These are phyloP conservation scores for Leptomonas seymouri DNA, from an alignment of 208 protist genomes.

Conservation along the genomic window DNA sequence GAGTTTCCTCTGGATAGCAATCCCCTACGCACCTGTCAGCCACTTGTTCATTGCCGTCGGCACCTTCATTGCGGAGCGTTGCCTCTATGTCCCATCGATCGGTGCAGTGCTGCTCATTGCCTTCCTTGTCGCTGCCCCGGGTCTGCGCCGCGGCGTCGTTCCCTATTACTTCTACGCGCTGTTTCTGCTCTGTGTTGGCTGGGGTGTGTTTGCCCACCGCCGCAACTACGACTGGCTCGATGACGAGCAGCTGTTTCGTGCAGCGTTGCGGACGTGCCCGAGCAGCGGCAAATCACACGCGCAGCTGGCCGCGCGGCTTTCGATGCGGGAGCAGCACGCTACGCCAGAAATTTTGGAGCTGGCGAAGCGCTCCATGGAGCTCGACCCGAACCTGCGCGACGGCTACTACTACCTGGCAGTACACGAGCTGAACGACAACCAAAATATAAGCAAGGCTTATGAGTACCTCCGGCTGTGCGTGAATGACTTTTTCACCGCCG, in stretches of 20 bases:
- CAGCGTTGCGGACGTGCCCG: slow-evolving; percentile 47
- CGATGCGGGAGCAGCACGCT: slow-evolving; percentile 19
- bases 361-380: slow-evolving; percentile 27
- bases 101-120: slow-evolving; percentile 35
- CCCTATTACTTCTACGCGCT: slow-evolving; percentile 25
- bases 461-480: slow-evolving; percentile 41
- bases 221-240: slow-evolving; percentile 54
- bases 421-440: slow-evolving; percentile 30
- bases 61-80: slow-evolving; percentile 88
- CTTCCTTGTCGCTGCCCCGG: slow-evolving; percentile 17
- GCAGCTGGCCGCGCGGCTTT: slow-evolving; percentile 32
- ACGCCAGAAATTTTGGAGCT: slow-evolving; percentile 32
- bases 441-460: slow-evolving; percentile 34
- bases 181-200: slow-evolving; percentile 37
- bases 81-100: slow-evolving; percentile 79
- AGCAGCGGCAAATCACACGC: slow-evolving; percentile 54
- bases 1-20: slow-evolving; percentile 56
- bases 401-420: slow-evolving; percentile 56
- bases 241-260: slow-evolving; percentile 50
- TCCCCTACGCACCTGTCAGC: slow-evolving; percentile 80
- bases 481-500: slow-evolving; percentile 32
- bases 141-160: slow-evolving; percentile 14
- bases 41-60: slow-evolving; percentile 85
- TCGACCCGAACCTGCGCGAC: slow-evolving; percentile 42
- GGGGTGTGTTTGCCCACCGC: slow-evolving; percentile 35